Evolutionary conservation across 139 green algal species (phyloP).

Genomic region (Yamagishiella unicocca): DNA sequence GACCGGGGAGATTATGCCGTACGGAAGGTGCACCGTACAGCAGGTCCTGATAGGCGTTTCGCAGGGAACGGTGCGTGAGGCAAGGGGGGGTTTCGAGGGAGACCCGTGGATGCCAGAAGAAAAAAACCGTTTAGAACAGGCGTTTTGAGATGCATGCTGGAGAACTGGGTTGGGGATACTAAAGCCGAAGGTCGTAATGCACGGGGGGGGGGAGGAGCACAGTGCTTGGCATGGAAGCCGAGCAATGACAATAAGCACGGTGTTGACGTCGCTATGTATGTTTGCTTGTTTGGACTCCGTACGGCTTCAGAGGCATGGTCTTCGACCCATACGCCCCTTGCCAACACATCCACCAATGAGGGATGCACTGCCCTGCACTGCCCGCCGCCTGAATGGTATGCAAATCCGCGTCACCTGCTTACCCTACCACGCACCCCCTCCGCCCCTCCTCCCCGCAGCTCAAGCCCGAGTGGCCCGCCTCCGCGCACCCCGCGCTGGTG

Average conservation of each 20-base stretch:
- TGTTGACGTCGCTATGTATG: too few species aligned
- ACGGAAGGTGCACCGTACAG: background rate
- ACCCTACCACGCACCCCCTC: background rate
- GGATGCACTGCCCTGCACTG: background rate
- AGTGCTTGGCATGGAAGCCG: too few species aligned
- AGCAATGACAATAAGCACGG: too few species aligned
- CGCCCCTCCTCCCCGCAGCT: background rate
- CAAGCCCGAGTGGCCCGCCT: background rate
- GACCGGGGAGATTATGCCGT: conserved; percentile 4
- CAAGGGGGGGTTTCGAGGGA: too few species aligned
- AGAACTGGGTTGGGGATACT: too few species aligned
- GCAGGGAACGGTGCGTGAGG: conserved; percentile 21
- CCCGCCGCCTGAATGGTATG: background rate
- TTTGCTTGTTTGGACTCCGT: background rate
- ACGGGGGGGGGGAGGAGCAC: too few species aligned
- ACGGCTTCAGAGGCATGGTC: background rate
- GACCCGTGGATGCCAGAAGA: too few species aligned
- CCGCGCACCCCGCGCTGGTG: background rate
- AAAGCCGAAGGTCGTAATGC: too few species aligned
- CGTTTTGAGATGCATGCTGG: too few species aligned
- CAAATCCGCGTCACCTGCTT: background rate
- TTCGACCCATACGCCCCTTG: background rate
- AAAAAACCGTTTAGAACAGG: too few species aligned
- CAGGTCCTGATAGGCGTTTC: conserved; percentile 22
- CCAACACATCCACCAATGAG: background rate